Percentiles rank a stretch among this genome's conserved stretches.
Evolutionary conservation across 768 basidiomycete genomes (phyloP).

Genomic region (Boletus insuetus): DNA sequence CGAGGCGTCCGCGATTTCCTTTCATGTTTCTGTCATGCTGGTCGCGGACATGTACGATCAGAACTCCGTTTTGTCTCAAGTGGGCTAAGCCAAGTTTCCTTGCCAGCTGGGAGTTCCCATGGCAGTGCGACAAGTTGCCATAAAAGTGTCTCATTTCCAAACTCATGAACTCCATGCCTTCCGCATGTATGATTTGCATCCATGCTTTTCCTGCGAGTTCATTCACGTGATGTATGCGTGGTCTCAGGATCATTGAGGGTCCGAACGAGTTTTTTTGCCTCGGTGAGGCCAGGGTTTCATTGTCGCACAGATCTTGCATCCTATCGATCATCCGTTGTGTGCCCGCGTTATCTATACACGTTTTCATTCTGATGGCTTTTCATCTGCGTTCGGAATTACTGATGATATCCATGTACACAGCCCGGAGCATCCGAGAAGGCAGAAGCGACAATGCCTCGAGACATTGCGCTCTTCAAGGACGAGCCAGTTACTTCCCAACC

Average conservation of each 20-base stretch:
- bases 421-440: neutral
- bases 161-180: too few relatives aligned
- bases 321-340: neutral
- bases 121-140: too few relatives aligned
- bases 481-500: neutral
- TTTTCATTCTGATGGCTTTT: neutral
- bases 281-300: neutral
- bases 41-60: neutral
- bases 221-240: neutral
- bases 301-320: neutral
- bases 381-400: neutral
- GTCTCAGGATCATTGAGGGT: neutral
- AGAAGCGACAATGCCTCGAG: neutral
- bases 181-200: too few relatives aligned
- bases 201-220: too few relatives aligned
- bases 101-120: too few relatives aligned
- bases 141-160: too few relatives aligned
- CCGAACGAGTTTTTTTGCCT: neutral
- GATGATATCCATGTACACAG: conserved; percentile 9
- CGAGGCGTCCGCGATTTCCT: neutral
- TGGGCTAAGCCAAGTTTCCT: neutral
- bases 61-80: neutral
- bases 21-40: neutral
- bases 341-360: neutral
- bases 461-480: neutral